phyloP scores from a whole-genome alignment of 768 basidiomycete species.

The Agaricus blazei region DNA sequence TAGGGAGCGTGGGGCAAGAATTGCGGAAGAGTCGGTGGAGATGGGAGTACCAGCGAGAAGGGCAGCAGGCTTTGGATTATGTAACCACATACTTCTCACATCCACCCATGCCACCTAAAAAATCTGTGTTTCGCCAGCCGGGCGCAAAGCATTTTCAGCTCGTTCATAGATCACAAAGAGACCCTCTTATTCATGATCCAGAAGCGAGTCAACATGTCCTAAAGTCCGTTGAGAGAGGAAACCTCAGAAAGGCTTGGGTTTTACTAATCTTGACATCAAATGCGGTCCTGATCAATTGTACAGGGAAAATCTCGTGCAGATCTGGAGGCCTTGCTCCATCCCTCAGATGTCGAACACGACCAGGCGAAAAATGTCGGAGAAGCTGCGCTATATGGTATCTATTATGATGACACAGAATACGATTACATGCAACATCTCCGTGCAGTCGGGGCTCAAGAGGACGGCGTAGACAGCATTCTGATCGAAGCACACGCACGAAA shows the following conservation, averaged over 20 bases:
- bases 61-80: slow-evolving; percentile 28
- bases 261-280: slow-evolving; percentile 10
- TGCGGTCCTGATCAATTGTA: slow-evolving; percentile 7
- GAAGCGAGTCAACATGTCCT: slow-evolving; percentile 88
- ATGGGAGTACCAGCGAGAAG: slow-evolving; percentile 22
- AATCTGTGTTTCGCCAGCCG: slow-evolving; percentile 87
- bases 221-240: slow-evolving; percentile 72
- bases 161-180: slow-evolving; percentile 92
- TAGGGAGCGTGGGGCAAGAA: slow-evolving; percentile 12
- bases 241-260: slow-evolving; percentile 53
- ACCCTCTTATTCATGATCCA: slow-evolving; percentile 92
- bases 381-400: slow-evolving; percentile 84
- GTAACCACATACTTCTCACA: slow-evolving; percentile 26
- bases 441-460: slow-evolving; percentile 67
- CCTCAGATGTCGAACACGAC: slow-evolving; percentile 40
- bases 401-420: slow-evolving; percentile 94
- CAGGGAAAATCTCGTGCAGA: slow-evolving; percentile 83
- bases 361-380: slow-evolving; percentile 67
- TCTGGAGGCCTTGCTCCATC: slow-evolving; percentile 55
- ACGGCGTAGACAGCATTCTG: slow-evolving; percentile 75
- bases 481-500: slow-evolving; percentile 63
- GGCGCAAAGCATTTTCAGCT: slow-evolving; percentile 94
- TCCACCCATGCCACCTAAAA: slow-evolving; percentile 54
- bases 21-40: slow-evolving; percentile 18
- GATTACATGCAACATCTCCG: slow-evolving; percentile 98